phyloP scores from a whole-genome alignment of 768 basidiomycete species.

The Phylloporus sp. region DNA sequence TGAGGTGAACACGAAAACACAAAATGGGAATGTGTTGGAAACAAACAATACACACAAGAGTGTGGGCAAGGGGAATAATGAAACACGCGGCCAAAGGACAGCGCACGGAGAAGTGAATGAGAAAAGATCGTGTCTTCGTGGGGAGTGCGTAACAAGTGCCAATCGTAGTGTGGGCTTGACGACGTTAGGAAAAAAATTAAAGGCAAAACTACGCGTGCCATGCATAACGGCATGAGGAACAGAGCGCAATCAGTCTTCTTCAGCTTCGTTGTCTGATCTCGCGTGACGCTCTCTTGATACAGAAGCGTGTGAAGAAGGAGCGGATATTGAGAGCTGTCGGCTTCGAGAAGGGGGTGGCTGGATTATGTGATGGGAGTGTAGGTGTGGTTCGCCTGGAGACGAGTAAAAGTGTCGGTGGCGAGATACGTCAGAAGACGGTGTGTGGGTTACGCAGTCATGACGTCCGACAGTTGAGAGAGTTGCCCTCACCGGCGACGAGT shows the following conservation, averaged over 20 bases:
- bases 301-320: slow-evolving; percentile 12
- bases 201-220: neutral
- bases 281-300: slow-evolving; percentile 9
- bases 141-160: slow-evolving; percentile 14
- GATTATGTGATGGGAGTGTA: slow-evolving; percentile 13
- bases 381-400: slow-evolving; percentile 14
- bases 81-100: neutral
- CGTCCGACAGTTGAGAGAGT: slow-evolving; percentile 14
- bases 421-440: slow-evolving; percentile 6
- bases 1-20: neutral
- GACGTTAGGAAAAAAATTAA: slow-evolving; percentile 1
- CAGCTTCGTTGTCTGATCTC: slow-evolving; percentile 19
- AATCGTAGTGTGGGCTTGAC: slow-evolving; percentile 19
- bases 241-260: slow-evolving; percentile 14
- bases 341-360: slow-evolving; percentile 15
- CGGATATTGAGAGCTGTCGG: slow-evolving; percentile 13
- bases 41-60: slow-evolving; percentile 3
- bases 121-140: slow-evolving; percentile 26
- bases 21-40: neutral
- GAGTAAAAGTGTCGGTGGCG: slow-evolving; percentile 11
- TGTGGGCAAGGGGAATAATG: neutral
- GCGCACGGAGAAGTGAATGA: neutral
- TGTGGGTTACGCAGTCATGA: slow-evolving; percentile 15
- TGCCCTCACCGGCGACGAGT: slow-evolving; percentile 32
- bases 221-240: slow-evolving; percentile 16